phyloP scores from a whole-genome alignment of 345 rosid species.

The Punica granatum region DNA sequence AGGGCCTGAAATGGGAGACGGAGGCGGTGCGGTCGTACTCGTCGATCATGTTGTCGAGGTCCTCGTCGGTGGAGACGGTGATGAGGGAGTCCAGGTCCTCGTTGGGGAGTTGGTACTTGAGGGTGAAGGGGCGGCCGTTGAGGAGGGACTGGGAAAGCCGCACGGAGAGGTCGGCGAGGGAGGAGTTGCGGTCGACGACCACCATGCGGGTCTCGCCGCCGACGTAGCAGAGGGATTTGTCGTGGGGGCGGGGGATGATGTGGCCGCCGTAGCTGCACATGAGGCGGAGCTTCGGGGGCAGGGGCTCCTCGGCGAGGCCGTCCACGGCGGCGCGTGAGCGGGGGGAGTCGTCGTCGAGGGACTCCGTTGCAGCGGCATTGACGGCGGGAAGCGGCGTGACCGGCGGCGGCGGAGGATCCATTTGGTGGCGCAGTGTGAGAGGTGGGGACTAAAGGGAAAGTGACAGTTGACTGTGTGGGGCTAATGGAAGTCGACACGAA shows the following conservation, averaged over 20 bases:
- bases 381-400: constrained; percentile 12
- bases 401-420: constrained; percentile 11
- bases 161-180: constrained; percentile 37
- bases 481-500: neutral
- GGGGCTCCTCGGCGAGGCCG: constrained; percentile 24
- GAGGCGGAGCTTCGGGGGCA: constrained; percentile 55
- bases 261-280: constrained; percentile 91
- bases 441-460: constrained; percentile 6
- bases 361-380: constrained; percentile 14
- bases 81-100: constrained; percentile 87
- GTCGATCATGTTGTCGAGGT: constrained; percentile 77
- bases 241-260: constrained; percentile 88
- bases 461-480: neutral
- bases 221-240: constrained; percentile 64
- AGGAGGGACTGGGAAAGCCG: constrained; percentile 66
- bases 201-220: constrained; percentile 70
- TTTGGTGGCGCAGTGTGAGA: constrained; percentile 16
- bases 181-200: constrained; percentile 54
- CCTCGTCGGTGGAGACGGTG: constrained; percentile 70
- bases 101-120: constrained; percentile 77
- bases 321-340: constrained; percentile 21
- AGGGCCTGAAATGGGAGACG: constrained; percentile 24
- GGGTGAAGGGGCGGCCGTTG: constrained; percentile 52
- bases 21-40: constrained; percentile 57
- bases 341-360: constrained; percentile 52